Evolutionary conservation across 768 basidiomycete genomes (phyloP).

Genomic region (Termitomyces sp.): DNA sequence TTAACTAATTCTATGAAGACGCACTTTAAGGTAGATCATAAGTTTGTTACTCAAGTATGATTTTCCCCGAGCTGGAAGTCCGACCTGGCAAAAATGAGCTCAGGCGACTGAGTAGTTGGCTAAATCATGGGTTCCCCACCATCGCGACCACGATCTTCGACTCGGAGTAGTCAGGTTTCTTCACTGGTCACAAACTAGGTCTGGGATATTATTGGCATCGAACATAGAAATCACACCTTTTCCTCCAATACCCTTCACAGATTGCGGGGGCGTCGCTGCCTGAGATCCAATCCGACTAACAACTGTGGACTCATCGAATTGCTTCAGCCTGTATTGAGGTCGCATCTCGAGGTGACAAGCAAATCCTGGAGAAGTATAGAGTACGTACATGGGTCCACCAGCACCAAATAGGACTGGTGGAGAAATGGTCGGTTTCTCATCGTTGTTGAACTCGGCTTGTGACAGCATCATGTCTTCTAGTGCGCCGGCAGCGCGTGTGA

Average conservation of each 20-base stretch:
- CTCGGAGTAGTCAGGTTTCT: slow-evolving; percentile 97
- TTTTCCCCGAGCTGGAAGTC: slow-evolving; percentile 96
- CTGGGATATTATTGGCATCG: not conserved
- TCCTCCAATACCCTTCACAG: slow-evolving; percentile 84
- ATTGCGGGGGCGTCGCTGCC: slow-evolving; percentile 71
- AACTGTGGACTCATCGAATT: slow-evolving; percentile 71
- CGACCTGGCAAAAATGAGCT: slow-evolving; percentile 52
- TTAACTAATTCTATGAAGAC: slow-evolving; percentile 11
- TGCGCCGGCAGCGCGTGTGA: slow-evolving; percentile 44
- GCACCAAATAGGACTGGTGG: slow-evolving; percentile 66
- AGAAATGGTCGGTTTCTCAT: slow-evolving; percentile 29
- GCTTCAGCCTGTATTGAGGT: slow-evolving; percentile 52
- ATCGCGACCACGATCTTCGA: slow-evolving; percentile 98
- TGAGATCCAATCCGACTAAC: slow-evolving; percentile 67
- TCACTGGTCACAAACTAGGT: slow-evolving; percentile 42
- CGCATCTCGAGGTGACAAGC: not conserved
- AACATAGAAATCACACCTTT: slow-evolving; percentile 51
- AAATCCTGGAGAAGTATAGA: slow-evolving; percentile 1
- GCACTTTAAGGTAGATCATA: slow-evolving; percentile 89
- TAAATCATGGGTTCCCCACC: slow-evolving; percentile 38
- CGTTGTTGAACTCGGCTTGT: slow-evolving; percentile 25
- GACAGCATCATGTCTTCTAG: slow-evolving; percentile 43
- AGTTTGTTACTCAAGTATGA: slow-evolving; percentile 98
- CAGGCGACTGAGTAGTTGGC: not conserved
- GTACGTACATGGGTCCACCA: slow-evolving; percentile 64